Evolutionary conservation across 805 yeast genomes (phyloP).

Genomic region (Saccharomyces kudriavzevii): DNA sequence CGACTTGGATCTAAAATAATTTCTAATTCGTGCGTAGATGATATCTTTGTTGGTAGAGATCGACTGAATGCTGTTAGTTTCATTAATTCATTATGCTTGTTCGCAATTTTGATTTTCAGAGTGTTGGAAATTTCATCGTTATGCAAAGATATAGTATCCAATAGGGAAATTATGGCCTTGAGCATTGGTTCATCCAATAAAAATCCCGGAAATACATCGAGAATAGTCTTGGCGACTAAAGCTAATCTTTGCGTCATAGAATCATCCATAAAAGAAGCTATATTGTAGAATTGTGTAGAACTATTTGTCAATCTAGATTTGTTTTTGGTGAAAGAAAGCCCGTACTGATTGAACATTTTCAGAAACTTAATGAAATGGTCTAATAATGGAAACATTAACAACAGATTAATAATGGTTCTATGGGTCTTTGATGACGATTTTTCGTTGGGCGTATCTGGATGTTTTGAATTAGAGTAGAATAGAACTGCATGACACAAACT

Average conservation of each 20-base stretch:
- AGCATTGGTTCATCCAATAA: constrained; percentile 55
- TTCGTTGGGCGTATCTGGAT: not conserved
- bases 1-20: constrained; percentile 31
- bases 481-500: constrained; percentile 69
- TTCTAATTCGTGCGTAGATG: not conserved
- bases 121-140: constrained; percentile 43
- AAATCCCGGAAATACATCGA: constrained; percentile 59
- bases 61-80: constrained; percentile 27
- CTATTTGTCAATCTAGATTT: constrained; percentile 15
- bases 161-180: constrained; percentile 46
- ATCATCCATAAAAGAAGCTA: constrained; percentile 31
- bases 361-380: constrained; percentile 40
- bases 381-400: constrained; percentile 48
- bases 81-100: constrained; percentile 41
- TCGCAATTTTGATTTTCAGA: constrained; percentile 45
- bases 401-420: constrained; percentile 29
- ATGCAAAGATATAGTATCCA: constrained; percentile 40
- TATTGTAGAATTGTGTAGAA: constrained; percentile 17
- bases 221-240: constrained; percentile 46
- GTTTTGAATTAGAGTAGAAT: constrained; percentile 25
- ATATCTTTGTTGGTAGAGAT: constrained; percentile 5
- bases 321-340: constrained; percentile 30
- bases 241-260: constrained; percentile 45
- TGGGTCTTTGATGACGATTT: constrained; percentile 5
- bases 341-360: constrained; percentile 38